Evolutionary conservation across 768 basidiomycete genomes (phyloP), one percentile per base, ranked within the genome.

Genomic region (Tephrocybe sp.): DNA sequence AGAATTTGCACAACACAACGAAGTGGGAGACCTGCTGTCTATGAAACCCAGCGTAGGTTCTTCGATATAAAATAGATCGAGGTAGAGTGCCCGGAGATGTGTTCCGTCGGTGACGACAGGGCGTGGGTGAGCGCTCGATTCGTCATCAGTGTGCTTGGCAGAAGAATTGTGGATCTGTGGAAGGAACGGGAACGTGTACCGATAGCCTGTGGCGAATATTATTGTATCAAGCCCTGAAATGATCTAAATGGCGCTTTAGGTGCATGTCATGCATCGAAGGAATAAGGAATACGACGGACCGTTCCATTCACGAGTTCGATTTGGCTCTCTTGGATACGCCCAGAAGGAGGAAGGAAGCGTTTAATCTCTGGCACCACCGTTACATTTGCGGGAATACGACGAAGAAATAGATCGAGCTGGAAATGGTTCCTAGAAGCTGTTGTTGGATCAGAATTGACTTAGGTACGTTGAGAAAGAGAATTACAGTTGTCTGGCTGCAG

Each of bases 131-230:
- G 57, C 58, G 2, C 12, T 57, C 56, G 10, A 61, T 60, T 19
- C 63, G 59, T 10, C 54, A 29, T 1, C 62, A 58, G 23, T 18
- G 16, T 40, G 36, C 19, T n/a, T 44, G 16, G 40, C 12, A 9
- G 49, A 50, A 15, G 49, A 50, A 18, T 44, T 30, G 57, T 72
- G 70, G 52, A 68, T 71, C 29, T 74, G 64, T 0, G 70, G 66
- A 1, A 77, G 58, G 68, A 75, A 76, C 5, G 74, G 73, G 57
- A 69, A 74, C 0, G 69, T 65, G 51, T 75, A 73, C n/a, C 69
- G 65, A 57, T 66, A 75, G n/a, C 74, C 74, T 1, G 73, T 72
- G 0, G 65, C 66, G 52, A 73, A 69, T 38, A 74, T 64, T 45
- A 74, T 54, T 9, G 57, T 58, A 52, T 69, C 67, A 23, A 75